Evolutionary conservation across 495 filamentous ascomycete genomes (phyloP).

Genomic region (Letharia columbiana): DNA sequence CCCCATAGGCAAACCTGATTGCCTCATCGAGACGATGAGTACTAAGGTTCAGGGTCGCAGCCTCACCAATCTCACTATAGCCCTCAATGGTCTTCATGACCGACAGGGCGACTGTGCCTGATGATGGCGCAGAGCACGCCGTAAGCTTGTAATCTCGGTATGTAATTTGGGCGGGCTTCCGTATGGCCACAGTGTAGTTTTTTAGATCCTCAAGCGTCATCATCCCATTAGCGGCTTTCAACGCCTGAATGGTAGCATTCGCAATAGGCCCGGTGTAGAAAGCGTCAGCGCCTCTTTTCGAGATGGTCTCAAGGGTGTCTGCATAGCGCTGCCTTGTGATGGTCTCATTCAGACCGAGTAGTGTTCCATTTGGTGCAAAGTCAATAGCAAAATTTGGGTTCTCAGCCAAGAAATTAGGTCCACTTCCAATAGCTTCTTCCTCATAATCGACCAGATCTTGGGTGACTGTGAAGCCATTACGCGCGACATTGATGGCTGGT

Average conservation of each 20-base stretch:
- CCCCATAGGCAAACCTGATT: constrained; percentile 77
- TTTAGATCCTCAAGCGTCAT: constrained; percentile 74
- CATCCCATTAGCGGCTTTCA: constrained; percentile 60
- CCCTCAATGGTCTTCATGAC: constrained; percentile 72
- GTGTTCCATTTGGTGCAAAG: constrained; percentile 74
- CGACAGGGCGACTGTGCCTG: constrained; percentile 62
- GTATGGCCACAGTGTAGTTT: constrained; percentile 56
- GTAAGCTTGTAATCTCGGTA: constrained; percentile 65
- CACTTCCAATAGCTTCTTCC: constrained; percentile 33
- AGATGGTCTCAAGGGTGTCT: constrained; percentile 66
- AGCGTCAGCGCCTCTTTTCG: constrained; percentile 54
- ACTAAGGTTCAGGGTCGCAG: constrained; percentile 48
- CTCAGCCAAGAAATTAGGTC: constrained; percentile 55
- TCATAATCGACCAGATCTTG: constrained; percentile 66
- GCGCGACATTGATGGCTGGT: constrained; percentile 66
- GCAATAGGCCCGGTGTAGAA: constrained; percentile 73
- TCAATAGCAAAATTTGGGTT: constrained; percentile 76
- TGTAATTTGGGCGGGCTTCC: constrained; percentile 53
- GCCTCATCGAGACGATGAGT: constrained; percentile 79
- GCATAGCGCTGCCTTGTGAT: constrained; percentile 75
- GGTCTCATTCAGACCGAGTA: constrained; percentile 59
- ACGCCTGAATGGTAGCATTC: constrained; percentile 58
- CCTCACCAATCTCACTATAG: constrained; percentile 51
- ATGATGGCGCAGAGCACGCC: constrained; percentile 60
- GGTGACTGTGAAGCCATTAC: constrained; percentile 63